phyloP scores from a whole-genome alignment of 2,329 filamentous ascomycete genomes.

The Scolecobasidium constrictum region DNA sequence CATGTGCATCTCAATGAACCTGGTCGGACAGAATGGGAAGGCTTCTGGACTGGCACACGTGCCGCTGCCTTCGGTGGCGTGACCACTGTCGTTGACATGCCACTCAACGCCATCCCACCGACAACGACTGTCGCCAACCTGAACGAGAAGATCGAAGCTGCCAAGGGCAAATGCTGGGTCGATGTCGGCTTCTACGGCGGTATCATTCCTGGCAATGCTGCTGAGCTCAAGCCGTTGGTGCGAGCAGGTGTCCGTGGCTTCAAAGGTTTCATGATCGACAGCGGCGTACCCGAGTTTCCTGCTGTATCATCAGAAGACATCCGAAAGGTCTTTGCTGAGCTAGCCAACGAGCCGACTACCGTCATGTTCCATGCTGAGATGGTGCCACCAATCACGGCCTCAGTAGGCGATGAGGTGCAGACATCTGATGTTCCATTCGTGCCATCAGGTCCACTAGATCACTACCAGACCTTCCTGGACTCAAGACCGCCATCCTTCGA shows the following conservation, averaged over 20 bases:
- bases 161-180: conserved; percentile 85
- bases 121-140: conserved; percentile 81
- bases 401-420: conserved; percentile 68
- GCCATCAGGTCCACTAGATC: conserved; percentile 59
- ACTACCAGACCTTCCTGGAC: conserved; percentile 83
- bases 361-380: conserved; percentile 99
- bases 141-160: conserved; percentile 75
- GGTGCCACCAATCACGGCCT: conserved; percentile 76
- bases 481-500: conserved; percentile 86
- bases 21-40: conserved; percentile 95
- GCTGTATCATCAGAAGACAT: conserved; percentile 77
- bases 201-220: conserved; percentile 78
- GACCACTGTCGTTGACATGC: conserved; percentile 96
- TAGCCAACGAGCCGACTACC: conserved; percentile 74
- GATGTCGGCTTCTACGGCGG: conserved; percentile 98
- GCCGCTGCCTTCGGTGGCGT: conserved; percentile 93
- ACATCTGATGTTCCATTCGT: conserved; percentile 54
- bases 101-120: conserved; percentile 89
- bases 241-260: conserved; percentile 84
- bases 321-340: conserved; percentile 63
- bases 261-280: conserved; percentile 96
- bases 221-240: conserved; percentile 69
- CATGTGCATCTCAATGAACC: conserved; percentile 98
- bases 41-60: conserved; percentile 87
- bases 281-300: conserved; percentile 93